These are phyloP conservation scores for Entonaema liquescens DNA, from an alignment of 495 filamentous ascomycete genomes.

Conservation along the genomic window DNA sequence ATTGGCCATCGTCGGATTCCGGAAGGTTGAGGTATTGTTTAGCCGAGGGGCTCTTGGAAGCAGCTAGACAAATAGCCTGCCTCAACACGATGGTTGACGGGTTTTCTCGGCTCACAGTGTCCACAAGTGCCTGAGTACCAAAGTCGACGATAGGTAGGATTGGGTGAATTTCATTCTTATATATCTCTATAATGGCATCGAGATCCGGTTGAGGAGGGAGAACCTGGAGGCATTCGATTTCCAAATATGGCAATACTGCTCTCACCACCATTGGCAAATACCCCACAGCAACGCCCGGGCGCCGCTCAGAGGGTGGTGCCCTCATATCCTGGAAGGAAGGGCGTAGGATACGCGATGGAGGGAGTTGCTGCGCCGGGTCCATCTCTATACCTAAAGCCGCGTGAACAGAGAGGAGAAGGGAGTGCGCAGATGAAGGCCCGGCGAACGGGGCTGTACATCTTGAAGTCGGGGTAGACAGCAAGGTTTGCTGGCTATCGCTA, in stretches of 20 bases:
- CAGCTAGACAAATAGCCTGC: slow-evolving; percentile 51
- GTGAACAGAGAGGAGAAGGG: slow-evolving; percentile 17
- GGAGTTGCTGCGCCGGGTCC: slow-evolving; percentile 5
- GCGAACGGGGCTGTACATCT: slow-evolving; percentile 11
- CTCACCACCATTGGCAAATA: slow-evolving; percentile 26
- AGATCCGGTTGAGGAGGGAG: slow-evolving; percentile 32
- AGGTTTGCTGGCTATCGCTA: slow-evolving; percentile 3
- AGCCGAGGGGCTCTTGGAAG: slow-evolving; percentile 50
- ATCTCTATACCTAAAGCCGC: neutral
- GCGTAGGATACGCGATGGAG: slow-evolving; percentile 18
- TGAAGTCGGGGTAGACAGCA: neutral
- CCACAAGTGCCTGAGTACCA: slow-evolving; percentile 6
- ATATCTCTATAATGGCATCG: slow-evolving; percentile 41
- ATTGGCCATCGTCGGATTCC: slow-evolving; percentile 4
- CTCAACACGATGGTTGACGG: slow-evolving; percentile 37
- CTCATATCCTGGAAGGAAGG: slow-evolving; percentile 36
- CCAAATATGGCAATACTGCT: slow-evolving; percentile 39
- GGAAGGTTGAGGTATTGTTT: slow-evolving; percentile 44
- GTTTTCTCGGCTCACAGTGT: slow-evolving; percentile 20
- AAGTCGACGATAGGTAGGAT: slow-evolving; percentile 46
- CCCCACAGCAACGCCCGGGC: slow-evolving; percentile 15
- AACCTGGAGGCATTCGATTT: slow-evolving; percentile 42
- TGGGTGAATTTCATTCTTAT: slow-evolving; percentile 46
- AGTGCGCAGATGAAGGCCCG: slow-evolving; percentile 26
- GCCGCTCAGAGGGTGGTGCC: slow-evolving; percentile 26